A percentile compares a stretch with the other conserved stretches of the same genome.
Evolutionary conservation across 2,329 filamentous ascomycete genomes (phyloP).

Genomic region (Botrytis pseudocinerea): DNA sequence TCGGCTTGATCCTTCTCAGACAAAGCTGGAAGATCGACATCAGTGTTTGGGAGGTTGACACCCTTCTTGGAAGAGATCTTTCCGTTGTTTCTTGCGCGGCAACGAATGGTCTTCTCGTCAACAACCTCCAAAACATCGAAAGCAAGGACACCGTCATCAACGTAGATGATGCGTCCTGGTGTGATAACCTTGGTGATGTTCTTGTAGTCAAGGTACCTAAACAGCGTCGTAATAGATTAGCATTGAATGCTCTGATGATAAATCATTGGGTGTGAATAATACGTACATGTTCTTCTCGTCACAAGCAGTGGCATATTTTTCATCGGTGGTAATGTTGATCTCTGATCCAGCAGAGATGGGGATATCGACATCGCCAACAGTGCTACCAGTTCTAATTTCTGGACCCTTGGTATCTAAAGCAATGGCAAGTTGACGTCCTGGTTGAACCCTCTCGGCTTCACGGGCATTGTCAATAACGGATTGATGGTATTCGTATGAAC

Average conservation of each 20-base stretch:
- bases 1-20: slow-evolving; percentile 98
- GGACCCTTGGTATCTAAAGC: slow-evolving; percentile 84
- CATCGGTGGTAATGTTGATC: slow-evolving; percentile 96
- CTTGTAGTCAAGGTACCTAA: slow-evolving; percentile 96
- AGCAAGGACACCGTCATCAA: slow-evolving; percentile 96
- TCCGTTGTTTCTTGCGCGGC: slow-evolving; percentile 91
- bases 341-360: slow-evolving; percentile 81
- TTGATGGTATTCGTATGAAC: slow-evolving; percentile 95
- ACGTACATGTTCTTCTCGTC: slow-evolving; percentile 92
- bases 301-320: slow-evolving; percentile 80
- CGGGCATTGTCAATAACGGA: slow-evolving; percentile 96
- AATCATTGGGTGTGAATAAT: background rate
- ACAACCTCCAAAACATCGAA: slow-evolving; percentile 89
- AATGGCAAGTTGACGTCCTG: slow-evolving; percentile 89
- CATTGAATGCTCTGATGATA: background rate
- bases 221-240: background rate
- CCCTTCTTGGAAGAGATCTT: slow-evolving; percentile 99
- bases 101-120: slow-evolving; percentile 85
- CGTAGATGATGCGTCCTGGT: slow-evolving; percentile 90
- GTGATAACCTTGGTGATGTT: slow-evolving; percentile 99
- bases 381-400: slow-evolving; percentile 83
- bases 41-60: slow-evolving; percentile 97
- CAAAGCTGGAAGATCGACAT: slow-evolving; percentile 94
- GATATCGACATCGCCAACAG: slow-evolving; percentile 67
- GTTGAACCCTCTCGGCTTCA: slow-evolving; percentile 74